Percentiles rank a stretch among this genome's conserved stretches.
Evolutionary conservation across 306 rosid species (phyloP).

Genomic region (Cucurbita pepo): DNA sequence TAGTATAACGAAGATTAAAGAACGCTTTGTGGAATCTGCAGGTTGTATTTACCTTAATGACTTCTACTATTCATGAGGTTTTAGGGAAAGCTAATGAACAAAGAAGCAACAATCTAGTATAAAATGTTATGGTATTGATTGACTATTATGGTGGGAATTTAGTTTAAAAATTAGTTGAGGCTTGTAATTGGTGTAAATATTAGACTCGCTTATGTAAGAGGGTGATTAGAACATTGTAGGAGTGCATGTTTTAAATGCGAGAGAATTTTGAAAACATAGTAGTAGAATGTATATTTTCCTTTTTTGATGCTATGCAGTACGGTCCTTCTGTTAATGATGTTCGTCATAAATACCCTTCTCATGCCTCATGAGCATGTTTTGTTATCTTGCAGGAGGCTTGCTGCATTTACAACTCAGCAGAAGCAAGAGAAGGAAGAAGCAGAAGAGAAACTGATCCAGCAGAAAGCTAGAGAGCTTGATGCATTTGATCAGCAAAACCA

Average conservation of each 20-base stretch:
- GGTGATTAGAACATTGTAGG: background rate
- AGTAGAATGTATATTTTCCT: background rate
- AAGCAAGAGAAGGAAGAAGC: constrained; percentile 80
- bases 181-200: background rate
- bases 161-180: background rate
- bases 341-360: background rate
- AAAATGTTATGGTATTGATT: background rate
- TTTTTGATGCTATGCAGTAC: background rate
- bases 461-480: constrained; percentile 85
- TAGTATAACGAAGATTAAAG: background rate
- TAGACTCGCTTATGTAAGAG: background rate
- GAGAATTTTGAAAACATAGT: background rate
- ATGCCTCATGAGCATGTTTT: background rate
- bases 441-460: constrained; percentile 53
- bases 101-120: background rate
- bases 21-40: background rate
- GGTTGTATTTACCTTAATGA: background rate
- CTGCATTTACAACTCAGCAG: constrained; percentile 69
- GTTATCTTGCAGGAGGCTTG: constrained; percentile 44
- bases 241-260: background rate
- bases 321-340: background rate
- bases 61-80: background rate
- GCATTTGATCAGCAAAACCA: constrained; percentile 98
- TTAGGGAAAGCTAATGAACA: background rate
- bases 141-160: background rate